These are phyloP conservation scores for Quercus phellos DNA, from an alignment of 331 rosid species.

Conservation along the genomic window DNA sequence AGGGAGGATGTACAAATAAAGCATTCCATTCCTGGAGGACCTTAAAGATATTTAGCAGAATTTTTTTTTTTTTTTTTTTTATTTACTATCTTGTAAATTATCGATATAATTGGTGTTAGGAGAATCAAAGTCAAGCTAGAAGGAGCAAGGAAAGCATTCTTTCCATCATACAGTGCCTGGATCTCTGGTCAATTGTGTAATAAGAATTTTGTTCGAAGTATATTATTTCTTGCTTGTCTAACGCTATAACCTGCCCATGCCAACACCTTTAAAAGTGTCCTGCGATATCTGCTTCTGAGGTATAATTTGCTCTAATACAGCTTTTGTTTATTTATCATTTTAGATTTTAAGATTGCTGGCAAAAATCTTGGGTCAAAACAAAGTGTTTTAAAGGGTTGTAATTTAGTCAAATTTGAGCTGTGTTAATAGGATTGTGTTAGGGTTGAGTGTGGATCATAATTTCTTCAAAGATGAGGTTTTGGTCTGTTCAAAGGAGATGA, in stretches of 20 bases:
- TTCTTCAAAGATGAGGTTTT: too few relatives aligned
- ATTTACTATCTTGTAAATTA: conserved; percentile 22
- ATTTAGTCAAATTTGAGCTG: too few relatives aligned
- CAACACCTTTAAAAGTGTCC: neutral
- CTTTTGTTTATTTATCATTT: neutral
- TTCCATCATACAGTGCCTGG: neutral
- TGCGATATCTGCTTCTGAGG: neutral
- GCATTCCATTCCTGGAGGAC: neutral
- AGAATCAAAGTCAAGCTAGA: conserved; percentile 5
- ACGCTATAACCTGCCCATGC: neutral
- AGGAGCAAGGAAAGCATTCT: neutral
- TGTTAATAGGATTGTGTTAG: too few relatives aligned
- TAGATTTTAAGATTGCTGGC: too few relatives aligned
- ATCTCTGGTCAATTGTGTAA: neutral
- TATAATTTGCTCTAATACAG: neutral
- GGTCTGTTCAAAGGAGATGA: too few relatives aligned
- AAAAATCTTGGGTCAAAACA: too few relatives aligned
- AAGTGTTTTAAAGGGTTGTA: too few relatives aligned
- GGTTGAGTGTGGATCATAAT: too few relatives aligned
- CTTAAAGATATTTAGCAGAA: neutral
- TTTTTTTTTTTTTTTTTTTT: conserved; percentile 1
- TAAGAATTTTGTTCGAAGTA: neutral
- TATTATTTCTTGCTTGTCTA: neutral
- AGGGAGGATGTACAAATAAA: neutral
- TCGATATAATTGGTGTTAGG: conserved; percentile 12